Evolutionary conservation across 768 basidiomycete genomes (phyloP).

Genomic region (Kwoniella pini): DNA sequence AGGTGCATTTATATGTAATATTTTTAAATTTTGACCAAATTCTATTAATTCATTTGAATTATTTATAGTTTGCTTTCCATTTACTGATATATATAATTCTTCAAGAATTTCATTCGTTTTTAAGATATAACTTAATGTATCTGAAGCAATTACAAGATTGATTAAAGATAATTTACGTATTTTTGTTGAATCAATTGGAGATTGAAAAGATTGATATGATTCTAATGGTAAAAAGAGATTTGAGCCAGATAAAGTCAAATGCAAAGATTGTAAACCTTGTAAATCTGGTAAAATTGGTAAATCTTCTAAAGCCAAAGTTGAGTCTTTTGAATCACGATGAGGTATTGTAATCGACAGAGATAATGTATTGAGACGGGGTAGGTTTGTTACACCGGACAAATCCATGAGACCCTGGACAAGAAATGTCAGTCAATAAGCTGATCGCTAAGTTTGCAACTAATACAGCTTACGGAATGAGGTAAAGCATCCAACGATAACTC

Average conservation of each 20-base stretch:
- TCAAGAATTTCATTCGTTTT: slow-evolving; percentile 18
- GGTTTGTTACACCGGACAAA: slow-evolving; percentile 20
- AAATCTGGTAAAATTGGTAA: slow-evolving; percentile 27
- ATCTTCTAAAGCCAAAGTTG: slow-evolving; percentile 12
- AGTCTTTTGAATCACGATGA: slow-evolving; percentile 12
- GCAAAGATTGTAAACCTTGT: slow-evolving; percentile 25
- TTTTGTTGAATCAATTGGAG: slow-evolving; percentile 13
- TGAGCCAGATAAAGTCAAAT: slow-evolving; percentile 35
- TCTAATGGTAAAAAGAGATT: slow-evolving; percentile 9
- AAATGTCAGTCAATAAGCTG: background rate
- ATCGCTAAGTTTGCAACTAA: background rate
- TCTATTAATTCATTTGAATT: slow-evolving; percentile 6
- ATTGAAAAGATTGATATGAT: slow-evolving; percentile 9
- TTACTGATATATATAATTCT: slow-evolving; percentile 41
- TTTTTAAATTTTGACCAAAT: slow-evolving; percentile 6
- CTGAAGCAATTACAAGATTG: slow-evolving; percentile 31
- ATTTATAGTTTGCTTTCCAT: slow-evolving; percentile 22
- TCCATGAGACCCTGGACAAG: slow-evolving; percentile 32
- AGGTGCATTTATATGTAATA: slow-evolving; percentile 40
- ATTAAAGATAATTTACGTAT: slow-evolving; percentile 34
- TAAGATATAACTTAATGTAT: slow-evolving; percentile 21
- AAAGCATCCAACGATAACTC: slow-evolving; percentile 42
- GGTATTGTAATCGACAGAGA: slow-evolving; percentile 37
- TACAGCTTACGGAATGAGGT: slow-evolving; percentile 32
- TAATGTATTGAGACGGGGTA: slow-evolving; percentile 29